Conservation (phyloP, 1,284 basidiomycete genomes). For the Heliocybe sulcata region DNA sequence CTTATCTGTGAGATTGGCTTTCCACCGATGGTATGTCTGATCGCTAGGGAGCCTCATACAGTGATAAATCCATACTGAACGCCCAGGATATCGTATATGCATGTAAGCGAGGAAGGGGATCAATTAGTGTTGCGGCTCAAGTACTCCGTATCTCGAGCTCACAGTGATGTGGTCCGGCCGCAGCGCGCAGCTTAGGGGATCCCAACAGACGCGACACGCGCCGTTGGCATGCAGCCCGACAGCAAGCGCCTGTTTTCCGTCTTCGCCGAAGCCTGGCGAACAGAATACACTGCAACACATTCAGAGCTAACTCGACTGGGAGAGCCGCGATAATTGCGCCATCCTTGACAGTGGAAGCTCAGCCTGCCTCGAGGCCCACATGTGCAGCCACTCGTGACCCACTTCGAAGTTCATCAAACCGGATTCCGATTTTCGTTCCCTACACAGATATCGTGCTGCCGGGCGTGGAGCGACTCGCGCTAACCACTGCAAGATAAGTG, state of each 20-base stretch:
- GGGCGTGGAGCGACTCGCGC: not conserved
- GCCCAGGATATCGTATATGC: not conserved
- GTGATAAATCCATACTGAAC: not conserved
- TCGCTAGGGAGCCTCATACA: not conserved
- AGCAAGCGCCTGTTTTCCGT: not conserved
- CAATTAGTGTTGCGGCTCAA: not conserved
- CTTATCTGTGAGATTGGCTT: slow-evolving; percentile 1
- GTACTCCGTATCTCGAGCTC: not conserved
- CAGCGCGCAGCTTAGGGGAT: not conserved
- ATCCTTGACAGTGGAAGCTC: not conserved
- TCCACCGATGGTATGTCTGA: not conserved
- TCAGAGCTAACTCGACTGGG: not conserved
- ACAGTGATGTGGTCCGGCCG: not conserved
- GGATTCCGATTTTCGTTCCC: not conserved
- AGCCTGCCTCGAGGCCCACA: slow-evolving; percentile 2
- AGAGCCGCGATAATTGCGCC: slow-evolving; percentile 1
- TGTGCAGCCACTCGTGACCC: not conserved
- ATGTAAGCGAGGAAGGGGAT: not conserved
- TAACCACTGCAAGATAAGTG: not conserved
- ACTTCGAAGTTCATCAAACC: slow-evolving; percentile 1
- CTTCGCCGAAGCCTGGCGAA: not conserved
- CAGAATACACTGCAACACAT: not conserved
- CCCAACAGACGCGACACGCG: not conserved
- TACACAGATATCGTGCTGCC: not conserved
- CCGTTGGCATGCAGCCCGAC: not conserved